Evolutionary conservation across 2,329 filamentous ascomycete genomes (phyloP), one percentile per base, ranked within the genome.

Genomic region (Bipolaris oryzae): DNA sequence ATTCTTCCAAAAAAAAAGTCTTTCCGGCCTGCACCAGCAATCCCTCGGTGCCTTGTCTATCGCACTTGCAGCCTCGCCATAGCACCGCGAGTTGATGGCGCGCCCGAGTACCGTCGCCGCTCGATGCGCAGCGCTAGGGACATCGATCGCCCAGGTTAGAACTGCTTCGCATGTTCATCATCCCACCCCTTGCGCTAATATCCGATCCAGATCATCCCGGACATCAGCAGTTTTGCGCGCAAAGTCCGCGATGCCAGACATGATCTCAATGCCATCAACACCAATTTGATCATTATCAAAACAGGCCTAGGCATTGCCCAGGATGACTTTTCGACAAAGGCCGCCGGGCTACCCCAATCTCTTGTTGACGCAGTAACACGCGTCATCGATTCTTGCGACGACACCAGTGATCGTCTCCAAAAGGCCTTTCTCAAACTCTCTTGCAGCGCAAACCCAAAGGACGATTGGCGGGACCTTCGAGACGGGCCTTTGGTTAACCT

Each of bases 71-170:
- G 25, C 33, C 42, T 49, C 33, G 31, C 39, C 53, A 33, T 25
- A 15, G 31, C 39, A 50, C 13, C 38, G 28, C 20, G 25, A 37
- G 55, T 61, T 58, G 50, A 73, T 73, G 71, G 50, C 66, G 52
- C 63, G 56, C 48, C 53, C 61, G 42, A 73, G 64, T 58, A 73
- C 67, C 18, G 53, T 74, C 50, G 71, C 70, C 39, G 71, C 72
- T 44, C 67, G 72, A 62, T 74, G 72, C 59, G 70, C 70, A 53
- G 69, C 70, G 20, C 57, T 74, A 58, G 66, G 68, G 51, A 68
- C 64, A 48, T 69, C 65, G 9, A 70, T 74, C 47, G 64, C 64
- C 20, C 68, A 73, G 68, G 72, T 68, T 28, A 43, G 50, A 59
- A 57, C 60, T 53, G 31, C 44, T 53, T 33, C 37, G 25, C 16